Conservation (phyloP, 352 stramenopile genomes). For the Globisporangium iwayamae region DNA sequence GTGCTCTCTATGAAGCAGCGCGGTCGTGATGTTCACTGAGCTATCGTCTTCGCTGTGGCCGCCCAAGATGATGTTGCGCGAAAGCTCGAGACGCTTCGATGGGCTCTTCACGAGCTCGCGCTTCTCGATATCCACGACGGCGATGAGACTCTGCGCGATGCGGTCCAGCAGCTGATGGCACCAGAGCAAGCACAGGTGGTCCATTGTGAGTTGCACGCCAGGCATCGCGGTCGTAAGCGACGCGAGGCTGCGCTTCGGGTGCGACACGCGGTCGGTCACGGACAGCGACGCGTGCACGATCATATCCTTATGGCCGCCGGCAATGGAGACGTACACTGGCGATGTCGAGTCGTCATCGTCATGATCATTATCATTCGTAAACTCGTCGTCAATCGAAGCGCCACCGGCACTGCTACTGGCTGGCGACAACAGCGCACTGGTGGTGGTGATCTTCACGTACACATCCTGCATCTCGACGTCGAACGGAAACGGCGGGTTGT, state of each 20-base stretch:
- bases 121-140: conserved; percentile 48
- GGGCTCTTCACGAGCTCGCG: conserved; percentile 40
- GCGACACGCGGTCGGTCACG: conserved; percentile 28
- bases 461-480: conserved; percentile 60
- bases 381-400: neutral
- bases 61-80: conserved; percentile 41
- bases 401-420: neutral
- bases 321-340: conserved; percentile 66
- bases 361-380: conserved; percentile 15
- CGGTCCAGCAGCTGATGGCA: conserved; percentile 75
- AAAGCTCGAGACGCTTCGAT: conserved; percentile 35
- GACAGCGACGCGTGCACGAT: conserved; percentile 61
- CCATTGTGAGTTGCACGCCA: conserved; percentile 55
- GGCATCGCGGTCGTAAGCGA: conserved; percentile 60
- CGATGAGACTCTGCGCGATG: conserved; percentile 59
- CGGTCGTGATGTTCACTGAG: conserved; percentile 12
- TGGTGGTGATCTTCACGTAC: conserved; percentile 41
- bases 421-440: conserved; percentile 12
- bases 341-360: conserved; percentile 3
- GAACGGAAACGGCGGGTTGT: conserved; percentile 51
- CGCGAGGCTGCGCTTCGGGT: conserved; percentile 32
- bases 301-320: conserved; percentile 78
- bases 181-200: conserved; percentile 84
- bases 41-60: conserved; percentile 3
- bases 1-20: conserved; percentile 40